Evolutionary conservation across 2,329 filamentous ascomycete genomes (phyloP), one percentile per base, ranked within the genome.

Genomic region (Aspergillus calidoustus): DNA sequence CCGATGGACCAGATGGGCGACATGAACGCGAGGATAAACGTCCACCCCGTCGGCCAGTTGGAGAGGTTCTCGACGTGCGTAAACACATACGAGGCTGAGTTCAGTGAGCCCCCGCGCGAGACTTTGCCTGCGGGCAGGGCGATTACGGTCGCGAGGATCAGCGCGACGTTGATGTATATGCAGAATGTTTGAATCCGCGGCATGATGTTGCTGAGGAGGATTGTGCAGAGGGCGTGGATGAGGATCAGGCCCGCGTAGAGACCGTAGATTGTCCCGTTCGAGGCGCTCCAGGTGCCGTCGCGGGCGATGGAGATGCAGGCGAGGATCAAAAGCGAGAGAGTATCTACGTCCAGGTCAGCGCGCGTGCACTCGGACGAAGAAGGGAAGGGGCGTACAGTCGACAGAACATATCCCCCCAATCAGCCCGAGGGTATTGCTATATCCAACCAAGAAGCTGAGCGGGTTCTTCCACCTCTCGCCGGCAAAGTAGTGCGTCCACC

Each of bases 381-480:
- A 15, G 5, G 30, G 31, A 9, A 4, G 0, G 38, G 11, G 9
- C 74, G 64, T 63, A 79, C 77, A 89, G 69, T 88, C 86, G 63
- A 88, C 85, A 25, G 84, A 86, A 72, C 86, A 88, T 15, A 88
- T 77, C 6, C 86, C 86, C 34, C 85, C 86, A n/a, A 88, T 79
- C 8, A 87, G 72, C 7, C 86, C 86, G 19, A 88, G 77, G 1
- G 83, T 87, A 68, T 88, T 87, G 70, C 84, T 86, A 66, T 87
- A 87, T 30, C 85, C 85, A 19, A 87, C 85, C 38, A 87, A 71
- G 67, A 87, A 87, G 64, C 82, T 84, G n/a, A 88, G 72, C 4
- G 84, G 81, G 68, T 87, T 87, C 63, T 83, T 81, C 62, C 79
- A 84, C 46, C 81, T 82, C 2, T 82, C 81, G 3, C 80, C 82